Conservation (phyloP, 176 grass and related monocot species). For the Poa pratensis region DNA sequence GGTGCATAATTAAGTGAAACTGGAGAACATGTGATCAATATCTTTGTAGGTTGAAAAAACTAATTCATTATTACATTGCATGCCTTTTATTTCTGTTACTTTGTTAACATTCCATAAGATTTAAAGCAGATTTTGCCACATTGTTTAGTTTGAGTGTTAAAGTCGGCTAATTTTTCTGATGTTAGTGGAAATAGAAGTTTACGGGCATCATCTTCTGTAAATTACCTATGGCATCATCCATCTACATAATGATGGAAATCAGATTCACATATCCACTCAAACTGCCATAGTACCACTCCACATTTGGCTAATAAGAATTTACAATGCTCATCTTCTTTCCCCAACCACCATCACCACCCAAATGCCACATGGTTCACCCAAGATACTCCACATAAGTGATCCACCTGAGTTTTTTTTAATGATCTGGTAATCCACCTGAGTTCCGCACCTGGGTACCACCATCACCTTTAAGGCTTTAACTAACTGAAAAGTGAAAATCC, state of each 20-base stretch:
- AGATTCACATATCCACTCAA: not conserved
- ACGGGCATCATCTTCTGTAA: not conserved
- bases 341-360: not conserved
- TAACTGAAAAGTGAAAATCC: not conserved
- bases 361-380: slow-evolving; percentile 9
- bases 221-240: not conserved
- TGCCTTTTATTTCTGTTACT: not conserved
- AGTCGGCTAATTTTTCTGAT: not conserved
- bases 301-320: not conserved
- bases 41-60: not conserved
- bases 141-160: not conserved
- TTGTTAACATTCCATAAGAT: not conserved
- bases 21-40: not conserved
- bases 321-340: not conserved
- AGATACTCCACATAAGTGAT: not conserved
- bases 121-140: not conserved
- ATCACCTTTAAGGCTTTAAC: slow-evolving; percentile 11
- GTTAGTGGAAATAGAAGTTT: slow-evolving; percentile 19
- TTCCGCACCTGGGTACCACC: not conserved
- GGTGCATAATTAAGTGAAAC: not conserved
- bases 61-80: not conserved
- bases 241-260: slow-evolving; percentile 13
- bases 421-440: not conserved
- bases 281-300: not conserved
- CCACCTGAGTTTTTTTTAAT: not conserved